Evolutionary conservation across 2,329 filamentous ascomycete genomes (phyloP).

Genomic region (Cryoendolithus antarcticus): DNA sequence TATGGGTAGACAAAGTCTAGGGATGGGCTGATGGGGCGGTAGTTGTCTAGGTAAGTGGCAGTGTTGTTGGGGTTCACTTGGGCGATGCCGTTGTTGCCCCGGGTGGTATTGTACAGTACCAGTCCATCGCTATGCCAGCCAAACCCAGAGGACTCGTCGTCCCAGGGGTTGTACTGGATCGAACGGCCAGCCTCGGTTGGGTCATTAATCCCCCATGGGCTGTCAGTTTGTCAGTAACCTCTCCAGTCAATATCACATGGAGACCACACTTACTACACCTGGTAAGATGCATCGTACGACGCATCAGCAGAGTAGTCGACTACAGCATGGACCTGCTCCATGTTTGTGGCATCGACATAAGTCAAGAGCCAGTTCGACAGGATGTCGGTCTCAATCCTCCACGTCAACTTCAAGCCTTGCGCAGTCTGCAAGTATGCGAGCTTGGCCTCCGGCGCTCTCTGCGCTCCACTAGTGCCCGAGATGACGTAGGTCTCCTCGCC

Average conservation of each 20-base stretch:
- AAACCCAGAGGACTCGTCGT: slow-evolving; percentile 35
- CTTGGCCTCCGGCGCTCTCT: slow-evolving; percentile 42
- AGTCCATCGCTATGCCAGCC: slow-evolving; percentile 42
- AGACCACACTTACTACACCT: slow-evolving; percentile 32
- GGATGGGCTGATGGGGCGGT: slow-evolving; percentile 34
- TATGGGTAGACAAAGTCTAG: slow-evolving; percentile 28
- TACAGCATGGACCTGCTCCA: slow-evolving; percentile 39
- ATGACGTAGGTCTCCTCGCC: slow-evolving; percentile 32
- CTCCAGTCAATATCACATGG: not conserved
- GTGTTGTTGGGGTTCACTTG: slow-evolving; percentile 40
- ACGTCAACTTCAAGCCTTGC: slow-evolving; percentile 40
- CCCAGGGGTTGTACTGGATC: slow-evolving; percentile 38
- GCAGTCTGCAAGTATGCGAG: slow-evolving; percentile 43
- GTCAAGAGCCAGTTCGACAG: slow-evolving; percentile 46
- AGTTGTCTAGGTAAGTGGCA: slow-evolving; percentile 35
- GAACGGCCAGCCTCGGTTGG: slow-evolving; percentile 37
- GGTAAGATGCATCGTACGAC: slow-evolving; percentile 42
- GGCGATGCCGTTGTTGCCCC: slow-evolving; percentile 48
- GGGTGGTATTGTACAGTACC: slow-evolving; percentile 39
- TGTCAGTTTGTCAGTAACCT: not conserved
- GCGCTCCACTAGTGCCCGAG: slow-evolving; percentile 36
- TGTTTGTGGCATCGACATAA: slow-evolving; percentile 41
- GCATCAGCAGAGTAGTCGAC: slow-evolving; percentile 47
- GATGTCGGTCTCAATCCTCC: slow-evolving; percentile 48
- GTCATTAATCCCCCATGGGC: slow-evolving; percentile 43